phyloP scores from a whole-genome alignment of 768 basidiomycete genomes.

The Myochromella boudieri region DNA sequence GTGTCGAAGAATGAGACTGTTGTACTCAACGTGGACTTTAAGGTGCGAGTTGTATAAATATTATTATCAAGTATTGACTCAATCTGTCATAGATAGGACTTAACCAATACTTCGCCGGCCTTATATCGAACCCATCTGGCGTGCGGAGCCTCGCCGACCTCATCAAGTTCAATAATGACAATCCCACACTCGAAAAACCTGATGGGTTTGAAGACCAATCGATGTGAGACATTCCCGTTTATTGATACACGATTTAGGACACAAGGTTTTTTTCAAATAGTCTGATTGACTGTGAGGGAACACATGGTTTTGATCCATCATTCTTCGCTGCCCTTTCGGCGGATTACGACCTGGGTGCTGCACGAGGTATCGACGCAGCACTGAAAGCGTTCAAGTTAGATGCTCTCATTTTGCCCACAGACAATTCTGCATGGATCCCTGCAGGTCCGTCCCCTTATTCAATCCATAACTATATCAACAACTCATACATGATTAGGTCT shows the following conservation, averaged over 20 bases:
- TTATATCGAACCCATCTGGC: slow-evolving; percentile 54
- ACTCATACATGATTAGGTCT: slow-evolving; percentile 38
- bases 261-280: slow-evolving; percentile 19
- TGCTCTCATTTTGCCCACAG: slow-evolving; percentile 50
- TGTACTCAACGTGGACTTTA: slow-evolving; percentile 59
- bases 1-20: slow-evolving; percentile 55
- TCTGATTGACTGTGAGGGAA: slow-evolving; percentile 36
- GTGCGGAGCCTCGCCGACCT: slow-evolving; percentile 56
- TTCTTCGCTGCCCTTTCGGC: slow-evolving; percentile 45
- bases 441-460: slow-evolving; percentile 29
- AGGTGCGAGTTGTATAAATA: slow-evolving; percentile 51
- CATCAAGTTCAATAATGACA: slow-evolving; percentile 55
- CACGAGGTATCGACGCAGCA: slow-evolving; percentile 53
- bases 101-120: slow-evolving; percentile 44
- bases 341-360: slow-evolving; percentile 46
- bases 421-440: slow-evolving; percentile 36
- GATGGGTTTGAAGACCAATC: slow-evolving; percentile 36
- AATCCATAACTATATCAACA: neutral
- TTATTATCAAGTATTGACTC: slow-evolving; percentile 70
- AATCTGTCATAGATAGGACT: too few species aligned
- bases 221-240: slow-evolving; percentile 22
- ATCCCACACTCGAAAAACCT: slow-evolving; percentile 50
- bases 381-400: slow-evolving; percentile 46
- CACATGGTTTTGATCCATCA: slow-evolving; percentile 38
- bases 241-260: neutral